Conservation (phyloP, 202 grass and related monocot genomes). For the Brachypodium distachyon region DNA sequence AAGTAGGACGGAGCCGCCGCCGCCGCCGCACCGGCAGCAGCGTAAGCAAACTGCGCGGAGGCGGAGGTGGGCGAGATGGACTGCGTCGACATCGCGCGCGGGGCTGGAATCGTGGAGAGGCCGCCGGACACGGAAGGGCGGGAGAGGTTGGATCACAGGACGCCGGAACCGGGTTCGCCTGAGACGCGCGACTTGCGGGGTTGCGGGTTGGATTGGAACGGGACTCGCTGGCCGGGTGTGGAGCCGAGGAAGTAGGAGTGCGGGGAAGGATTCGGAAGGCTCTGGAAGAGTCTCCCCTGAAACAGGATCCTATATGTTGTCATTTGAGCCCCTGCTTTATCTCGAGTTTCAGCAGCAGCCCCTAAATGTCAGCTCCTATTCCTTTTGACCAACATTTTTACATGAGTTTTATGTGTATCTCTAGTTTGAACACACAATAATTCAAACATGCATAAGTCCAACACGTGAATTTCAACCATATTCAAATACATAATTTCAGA, state of each 20-base stretch:
- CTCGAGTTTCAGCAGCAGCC: too few species aligned
- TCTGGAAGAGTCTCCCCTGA: slow-evolving; percentile 35
- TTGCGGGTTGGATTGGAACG: not conserved
- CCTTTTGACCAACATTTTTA: too few species aligned
- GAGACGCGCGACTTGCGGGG: not conserved
- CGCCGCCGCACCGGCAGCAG: not conserved
- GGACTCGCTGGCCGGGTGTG: not conserved
- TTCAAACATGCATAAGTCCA: too few species aligned
- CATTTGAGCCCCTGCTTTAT: too few species aligned
- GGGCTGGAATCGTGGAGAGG: not conserved
- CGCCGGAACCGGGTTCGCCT: not conserved
- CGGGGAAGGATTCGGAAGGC: not conserved
- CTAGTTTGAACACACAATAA: too few species aligned
- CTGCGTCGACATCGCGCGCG: slow-evolving; percentile 36
- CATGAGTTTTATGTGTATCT: too few species aligned
- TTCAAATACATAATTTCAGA: too few species aligned
- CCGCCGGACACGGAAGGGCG: not conserved
- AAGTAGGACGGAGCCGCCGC: slow-evolving; percentile 38
- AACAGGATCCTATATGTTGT: too few species aligned
- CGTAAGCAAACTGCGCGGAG: slow-evolving; percentile 28
- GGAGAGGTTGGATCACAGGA: not conserved
- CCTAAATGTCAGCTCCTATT: too few species aligned
- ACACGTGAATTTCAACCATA: too few species aligned
- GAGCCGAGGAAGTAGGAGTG: not conserved
- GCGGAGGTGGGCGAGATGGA: slow-evolving; percentile 33